These are phyloP conservation scores for Trichoderma sp. DNA, from an alignment of 2,329 filamentous ascomycete genomes.

Conservation along the genomic window DNA sequence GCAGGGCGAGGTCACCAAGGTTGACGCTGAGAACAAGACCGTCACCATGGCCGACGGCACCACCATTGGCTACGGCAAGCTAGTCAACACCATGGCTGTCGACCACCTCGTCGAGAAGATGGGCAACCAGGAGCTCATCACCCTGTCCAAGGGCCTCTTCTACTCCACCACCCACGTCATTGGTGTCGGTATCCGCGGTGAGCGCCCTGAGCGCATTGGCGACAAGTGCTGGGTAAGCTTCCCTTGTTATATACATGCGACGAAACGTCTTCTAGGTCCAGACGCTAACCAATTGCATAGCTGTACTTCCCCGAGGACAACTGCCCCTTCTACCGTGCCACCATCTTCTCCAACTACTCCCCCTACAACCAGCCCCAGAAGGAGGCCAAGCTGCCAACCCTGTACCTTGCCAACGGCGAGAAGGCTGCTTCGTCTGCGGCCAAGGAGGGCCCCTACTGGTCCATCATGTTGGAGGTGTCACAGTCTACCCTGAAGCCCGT, in stretches of 20 bases:
- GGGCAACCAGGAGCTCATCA: conserved; percentile 79
- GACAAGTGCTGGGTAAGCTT: conserved; percentile 92
- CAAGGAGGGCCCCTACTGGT: conserved; percentile 96
- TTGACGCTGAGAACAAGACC: conserved; percentile 80
- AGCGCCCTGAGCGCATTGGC: conserved; percentile 89
- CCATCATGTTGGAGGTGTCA: conserved; percentile 98
- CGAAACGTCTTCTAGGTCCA: neutral
- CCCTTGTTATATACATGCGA: neutral
- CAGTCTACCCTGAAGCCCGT: conserved; percentile 96
- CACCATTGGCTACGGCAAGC: conserved; percentile 84
- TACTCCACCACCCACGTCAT: conserved; percentile 98
- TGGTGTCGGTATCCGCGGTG: conserved; percentile 89
- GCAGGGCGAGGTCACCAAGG: conserved; percentile 76
- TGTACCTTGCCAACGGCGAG: conserved; percentile 81
- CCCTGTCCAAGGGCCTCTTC: conserved; percentile 84
- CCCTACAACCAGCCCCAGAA: conserved; percentile 92
- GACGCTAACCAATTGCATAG: conserved; percentile 35
- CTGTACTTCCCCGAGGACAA: conserved; percentile 99
- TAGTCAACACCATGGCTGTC: conserved; percentile 94
- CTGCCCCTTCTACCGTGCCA: conserved; percentile 98
- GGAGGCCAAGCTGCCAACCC: conserved; percentile 79
- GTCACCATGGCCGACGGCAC: conserved; percentile 81
- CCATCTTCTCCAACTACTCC: conserved; percentile 99
- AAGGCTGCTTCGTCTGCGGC: conserved; percentile 69
- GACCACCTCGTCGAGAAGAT: conserved; percentile 85